Base-by-base conservation (phyloP, 2,329 filamentous ascomycete genomes). In the Davidsoniella eucalypti region DNA sequence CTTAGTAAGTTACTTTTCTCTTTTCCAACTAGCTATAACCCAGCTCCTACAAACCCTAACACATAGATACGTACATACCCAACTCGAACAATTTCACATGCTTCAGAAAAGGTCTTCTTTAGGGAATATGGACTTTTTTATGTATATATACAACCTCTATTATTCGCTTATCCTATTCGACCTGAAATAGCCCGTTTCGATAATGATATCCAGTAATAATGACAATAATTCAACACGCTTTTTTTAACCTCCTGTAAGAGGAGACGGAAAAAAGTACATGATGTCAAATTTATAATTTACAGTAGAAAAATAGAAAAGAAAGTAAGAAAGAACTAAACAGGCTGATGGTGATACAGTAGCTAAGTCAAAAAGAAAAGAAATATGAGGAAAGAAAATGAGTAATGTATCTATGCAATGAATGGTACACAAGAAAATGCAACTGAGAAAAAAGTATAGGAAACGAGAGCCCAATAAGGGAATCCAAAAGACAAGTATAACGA, bases 371-470 rank as follows among this genome's bases (percentile, higher is more conserved):
- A 33, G 8, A 33, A 33, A 33, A 33, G 6, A 29, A 16, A 44
- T 14, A 44, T 10, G 16, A 26, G 42, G 8, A 12, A n/a, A 44
- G 25, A 26, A 44, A 8, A 29, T 16, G 16, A 44, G 3, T 6
- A 43, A 44, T 26, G 6, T 25, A 8, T 16, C 16, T 23, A 26
- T 44, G 41, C 41, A 43, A 43, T 25, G 41, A 33, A 41, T 26
- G 21, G 42, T 44, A 44, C 29, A 18, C 9, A 49, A 21, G n/a
- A 49, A 44, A 49, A 42, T 49, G 40, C 17, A 49, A 42, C 25
- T 16, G 12, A 23, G 26, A 8, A 33, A 33, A 10, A 49, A 29
- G 6, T 7, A 44, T 26, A 23, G 8, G 21, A 23, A 23, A 33
- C 6, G 29, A 33, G 29, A 12, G 12, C 8, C 29, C 29, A 33